Conservation (phyloP, 257 asterid species). For the Avicennia marina region DNA sequence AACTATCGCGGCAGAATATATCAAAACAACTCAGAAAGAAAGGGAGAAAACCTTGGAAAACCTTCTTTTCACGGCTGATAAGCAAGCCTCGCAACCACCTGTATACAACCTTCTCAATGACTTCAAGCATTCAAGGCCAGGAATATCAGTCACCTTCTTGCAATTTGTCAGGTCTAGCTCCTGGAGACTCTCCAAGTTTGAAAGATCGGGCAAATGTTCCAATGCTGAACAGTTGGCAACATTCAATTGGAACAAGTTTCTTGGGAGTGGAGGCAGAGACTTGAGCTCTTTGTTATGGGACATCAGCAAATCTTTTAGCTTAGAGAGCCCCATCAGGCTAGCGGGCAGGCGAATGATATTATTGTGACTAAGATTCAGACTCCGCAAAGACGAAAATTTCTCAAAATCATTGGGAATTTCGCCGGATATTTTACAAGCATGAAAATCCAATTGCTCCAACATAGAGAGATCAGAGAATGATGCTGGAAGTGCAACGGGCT, state of each 20-base stretch:
- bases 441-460: slow-evolving; percentile 25
- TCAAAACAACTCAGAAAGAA: background rate
- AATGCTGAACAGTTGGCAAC: slow-evolving; percentile 27
- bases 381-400: slow-evolving; percentile 21
- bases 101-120: slow-evolving; percentile 24
- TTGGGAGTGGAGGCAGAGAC: slow-evolving; percentile 31
- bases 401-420: slow-evolving; percentile 26
- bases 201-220: slow-evolving; percentile 15
- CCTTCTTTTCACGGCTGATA: slow-evolving; percentile 5
- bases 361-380: slow-evolving; percentile 22
- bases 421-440: slow-evolving; percentile 26
- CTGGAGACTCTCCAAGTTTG: slow-evolving; percentile 14
- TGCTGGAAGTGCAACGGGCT: slow-evolving; percentile 17
- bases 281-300: slow-evolving; percentile 24
- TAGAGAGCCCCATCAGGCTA: slow-evolving; percentile 22
- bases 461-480: slow-evolving; percentile 20
- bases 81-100: slow-evolving; percentile 24
- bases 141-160: slow-evolving; percentile 21
- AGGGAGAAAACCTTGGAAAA: slow-evolving; percentile 21
- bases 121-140: slow-evolving; percentile 28
- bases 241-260: slow-evolving; percentile 18
- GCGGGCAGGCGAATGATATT: slow-evolving; percentile 23
- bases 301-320: slow-evolving; percentile 17
- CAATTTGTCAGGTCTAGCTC: slow-evolving; percentile 30
- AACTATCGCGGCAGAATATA: background rate